These are phyloP conservation scores for Neonectria sp. DNA, from an alignment of 2,329 filamentous ascomycete species.

Conservation along the genomic window DNA sequence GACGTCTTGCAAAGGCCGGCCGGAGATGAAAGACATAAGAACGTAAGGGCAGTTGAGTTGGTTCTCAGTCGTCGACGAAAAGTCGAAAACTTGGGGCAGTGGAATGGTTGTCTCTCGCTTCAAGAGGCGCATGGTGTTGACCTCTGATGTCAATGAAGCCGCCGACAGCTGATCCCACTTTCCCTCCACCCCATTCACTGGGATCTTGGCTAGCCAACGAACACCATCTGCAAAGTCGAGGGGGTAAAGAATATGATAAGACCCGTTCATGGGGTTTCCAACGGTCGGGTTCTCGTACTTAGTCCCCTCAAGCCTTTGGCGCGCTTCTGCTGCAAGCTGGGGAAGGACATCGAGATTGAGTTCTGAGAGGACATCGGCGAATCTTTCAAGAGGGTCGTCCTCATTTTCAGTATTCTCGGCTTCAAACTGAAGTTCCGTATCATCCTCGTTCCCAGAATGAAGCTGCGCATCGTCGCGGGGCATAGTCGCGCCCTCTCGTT, in stretches of 20 bases:
- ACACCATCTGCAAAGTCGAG: background rate
- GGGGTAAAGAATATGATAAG: constrained; percentile 9
- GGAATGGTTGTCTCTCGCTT: constrained; percentile 22
- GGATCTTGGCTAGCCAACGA: constrained; percentile 15
- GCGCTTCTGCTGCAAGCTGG: background rate
- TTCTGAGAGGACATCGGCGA: background rate
- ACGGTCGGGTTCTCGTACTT: background rate
- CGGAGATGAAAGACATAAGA: constrained; percentile 7
- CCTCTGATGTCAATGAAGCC: constrained; percentile 7
- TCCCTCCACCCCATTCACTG: background rate
- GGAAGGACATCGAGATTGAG: background rate
- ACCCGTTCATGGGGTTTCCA: background rate
- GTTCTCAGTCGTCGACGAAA: constrained; percentile 8
- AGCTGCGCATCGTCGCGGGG: background rate
- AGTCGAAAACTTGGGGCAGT: constrained; percentile 17
- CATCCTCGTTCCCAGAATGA: background rate
- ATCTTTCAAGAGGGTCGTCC: background rate
- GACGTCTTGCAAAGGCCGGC: constrained; percentile 10
- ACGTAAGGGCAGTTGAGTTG: constrained; percentile 15
- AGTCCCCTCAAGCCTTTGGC: background rate
- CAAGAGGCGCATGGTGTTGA: constrained; percentile 19
- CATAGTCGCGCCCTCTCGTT: background rate
- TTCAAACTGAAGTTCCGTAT: background rate
- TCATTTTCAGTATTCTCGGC: background rate
- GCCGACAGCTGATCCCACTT: constrained; percentile 17